A percentile compares a stretch with the other conserved stretches of the same genome.
Conservation (phyloP, 169 alveolate genomes). For the Plasmodium billcollinsi region DNA sequence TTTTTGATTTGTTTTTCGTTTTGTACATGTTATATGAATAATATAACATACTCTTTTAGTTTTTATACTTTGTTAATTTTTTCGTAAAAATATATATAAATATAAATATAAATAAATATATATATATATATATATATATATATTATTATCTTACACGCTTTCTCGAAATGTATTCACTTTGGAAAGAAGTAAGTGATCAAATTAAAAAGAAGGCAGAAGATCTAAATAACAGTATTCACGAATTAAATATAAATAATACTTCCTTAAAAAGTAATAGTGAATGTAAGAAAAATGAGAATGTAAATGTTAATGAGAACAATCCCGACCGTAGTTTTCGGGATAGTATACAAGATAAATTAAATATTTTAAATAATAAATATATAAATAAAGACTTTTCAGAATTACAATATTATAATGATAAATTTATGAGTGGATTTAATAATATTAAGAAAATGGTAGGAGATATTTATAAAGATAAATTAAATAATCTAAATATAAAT, state of each 20-base stretch:
- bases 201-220: conserved; percentile 76
- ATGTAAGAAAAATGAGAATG: not conserved
- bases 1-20: too few relatives aligned
- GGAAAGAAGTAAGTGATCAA: conserved; percentile 76
- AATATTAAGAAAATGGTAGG: conserved; percentile 67
- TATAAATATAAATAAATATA: conserved; percentile 12
- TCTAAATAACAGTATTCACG: conserved; percentile 56
- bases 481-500: not conserved
- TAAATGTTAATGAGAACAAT: not conserved
- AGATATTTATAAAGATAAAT: conserved; percentile 55
- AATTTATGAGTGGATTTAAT: conserved; percentile 51
- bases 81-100: not conserved
- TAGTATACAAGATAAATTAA: conserved; percentile 52
- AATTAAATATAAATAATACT: conserved; percentile 22
- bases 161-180: conserved; percentile 50
- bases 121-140: not conserved
- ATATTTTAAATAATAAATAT: conserved; percentile 48
- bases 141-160: not conserved
- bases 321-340: conserved; percentile 8
- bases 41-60: not conserved
- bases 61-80: not conserved
- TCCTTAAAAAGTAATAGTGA: not conserved
- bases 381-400: conserved; percentile 45
- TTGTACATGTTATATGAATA: too few relatives aligned
- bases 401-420: conserved; percentile 63